Evolutionary conservation across 495 filamentous ascomycete genomes (phyloP).

Genomic region (Neurospora sp.): DNA sequence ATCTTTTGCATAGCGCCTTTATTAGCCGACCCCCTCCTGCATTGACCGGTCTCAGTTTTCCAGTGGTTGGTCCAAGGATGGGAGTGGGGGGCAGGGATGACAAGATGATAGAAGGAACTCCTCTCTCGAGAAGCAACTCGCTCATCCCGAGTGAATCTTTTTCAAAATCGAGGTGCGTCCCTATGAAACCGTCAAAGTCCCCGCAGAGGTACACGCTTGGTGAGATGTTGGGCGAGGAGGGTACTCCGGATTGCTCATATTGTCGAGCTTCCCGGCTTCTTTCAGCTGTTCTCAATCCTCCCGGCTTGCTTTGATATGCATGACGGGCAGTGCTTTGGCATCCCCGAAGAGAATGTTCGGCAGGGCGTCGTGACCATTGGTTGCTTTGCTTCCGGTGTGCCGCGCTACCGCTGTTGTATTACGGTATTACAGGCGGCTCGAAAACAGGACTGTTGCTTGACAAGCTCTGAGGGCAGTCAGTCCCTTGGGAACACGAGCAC

Average conservation of each 20-base stretch:
- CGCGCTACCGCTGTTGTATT: slow-evolving; percentile 13
- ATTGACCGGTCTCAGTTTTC: slow-evolving; percentile 13
- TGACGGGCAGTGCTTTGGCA: not conserved
- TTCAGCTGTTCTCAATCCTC: not conserved
- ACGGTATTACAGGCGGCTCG: slow-evolving; percentile 6
- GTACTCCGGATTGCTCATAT: not conserved
- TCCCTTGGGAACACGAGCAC: not conserved
- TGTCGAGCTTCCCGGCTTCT: not conserved
- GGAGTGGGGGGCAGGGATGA: not conserved
- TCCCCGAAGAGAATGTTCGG: not conserved
- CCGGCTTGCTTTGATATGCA: not conserved
- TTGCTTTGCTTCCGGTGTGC: slow-evolving; percentile 7
- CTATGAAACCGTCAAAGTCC: not conserved
- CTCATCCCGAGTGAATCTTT: not conserved
- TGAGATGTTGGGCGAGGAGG: not conserved
- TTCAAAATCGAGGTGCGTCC: not conserved
- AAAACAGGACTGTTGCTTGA: not conserved
- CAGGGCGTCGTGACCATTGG: slow-evolving; percentile 10
- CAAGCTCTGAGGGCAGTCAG: not conserved
- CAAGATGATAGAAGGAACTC: not conserved
- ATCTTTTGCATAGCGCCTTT: slow-evolving; percentile 12
- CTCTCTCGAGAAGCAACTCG: not conserved
- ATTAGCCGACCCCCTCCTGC: slow-evolving; percentile 14
- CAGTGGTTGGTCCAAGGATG: slow-evolving; percentile 13
- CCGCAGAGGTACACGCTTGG: not conserved